Evolutionary conservation across 2,329 filamentous ascomycete genomes (phyloP), one percentile per base, ranked within the genome.

Genomic region (Fusarium nisikadoi): DNA sequence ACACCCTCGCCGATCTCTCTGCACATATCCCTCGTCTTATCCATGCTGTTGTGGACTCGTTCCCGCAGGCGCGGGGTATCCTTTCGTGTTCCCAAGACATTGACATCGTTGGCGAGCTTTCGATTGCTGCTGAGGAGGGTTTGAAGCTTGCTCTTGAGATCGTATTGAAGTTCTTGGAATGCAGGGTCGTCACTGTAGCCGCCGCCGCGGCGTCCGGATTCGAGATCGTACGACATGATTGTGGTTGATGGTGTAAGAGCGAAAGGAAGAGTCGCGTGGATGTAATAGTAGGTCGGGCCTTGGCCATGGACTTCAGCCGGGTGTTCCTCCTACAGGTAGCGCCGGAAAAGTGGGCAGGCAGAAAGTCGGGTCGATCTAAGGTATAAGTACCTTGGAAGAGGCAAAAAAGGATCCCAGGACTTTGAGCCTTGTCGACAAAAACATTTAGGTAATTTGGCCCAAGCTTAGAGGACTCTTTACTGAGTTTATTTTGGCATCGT

Each of bases 111-210:
- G 73, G 91, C 92, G 27, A 99, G 88, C 65, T 94, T 92, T 62
- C 93, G 91, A 76, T 97, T 95, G 82, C 95, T 96, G 72, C 92
- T 93, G 58, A 95, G 95, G 70, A 99, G 88, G 69, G 91, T 91
- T 84, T 98, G 97, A 55, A 99, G 88, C 81, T 95, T 93, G 82
- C 94, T 93, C 82, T 93, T 97, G 68, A 98, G 89, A 65, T 92
- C 88, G 79, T 93, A 91, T 70, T 95, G 94, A 76, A 97, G 89
- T 65, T 89, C 88, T 79, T 94, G 89, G 87, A 98, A 99, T 73
- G 94, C 94, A 56, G 96, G 96, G 80, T 98, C 94, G 84, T 99
- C 96, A 79, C 89, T 87, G 84, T 97, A 99, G 79, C 93, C 92
- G 80, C 92, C 91, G 67, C 90, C 90, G 68, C 90, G 86, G 72